Percentiles rank a stretch among this genome's conserved stretches.
These are phyloP conservation scores for Trichoderma lentiforme DNA, from an alignment of 2,329 filamentous ascomycete genomes.

Conservation along the genomic window DNA sequence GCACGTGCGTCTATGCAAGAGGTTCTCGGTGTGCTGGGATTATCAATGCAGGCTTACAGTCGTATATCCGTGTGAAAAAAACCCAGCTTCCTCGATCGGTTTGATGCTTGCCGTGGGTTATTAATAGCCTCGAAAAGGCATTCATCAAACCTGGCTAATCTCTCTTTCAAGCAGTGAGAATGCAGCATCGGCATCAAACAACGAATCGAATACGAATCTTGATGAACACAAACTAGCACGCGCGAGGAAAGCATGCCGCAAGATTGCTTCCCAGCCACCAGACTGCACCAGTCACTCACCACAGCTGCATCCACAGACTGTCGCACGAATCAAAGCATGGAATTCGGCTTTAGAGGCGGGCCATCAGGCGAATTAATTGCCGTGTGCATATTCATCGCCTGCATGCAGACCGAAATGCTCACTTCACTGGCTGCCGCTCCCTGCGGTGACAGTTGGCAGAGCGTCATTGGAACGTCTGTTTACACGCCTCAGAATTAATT, in stretches of 20 bases:
- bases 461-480: conserved; percentile 5
- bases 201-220: not conserved
- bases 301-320: not conserved
- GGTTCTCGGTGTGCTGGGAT: not conserved
- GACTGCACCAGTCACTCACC: not conserved
- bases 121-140: not conserved
- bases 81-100: not conserved
- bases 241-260: not conserved
- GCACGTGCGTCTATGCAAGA: not conserved
- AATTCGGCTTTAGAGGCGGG: not conserved
- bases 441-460: conserved; percentile 15
- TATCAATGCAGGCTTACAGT: not conserved
- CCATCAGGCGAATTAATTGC: not conserved
- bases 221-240: not conserved
- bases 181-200: not conserved
- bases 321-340: not conserved
- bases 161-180: not conserved
- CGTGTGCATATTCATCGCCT: conserved; percentile 4
- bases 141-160: not conserved
- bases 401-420: conserved; percentile 9
- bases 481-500: not conserved
- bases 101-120: not conserved
- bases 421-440: conserved; percentile 2
- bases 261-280: not conserved
- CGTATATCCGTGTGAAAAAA: not conserved